Evolutionary conservation across 176 grass and related monocot genomes (phyloP).

Genomic region (Musa acuminata): DNA sequence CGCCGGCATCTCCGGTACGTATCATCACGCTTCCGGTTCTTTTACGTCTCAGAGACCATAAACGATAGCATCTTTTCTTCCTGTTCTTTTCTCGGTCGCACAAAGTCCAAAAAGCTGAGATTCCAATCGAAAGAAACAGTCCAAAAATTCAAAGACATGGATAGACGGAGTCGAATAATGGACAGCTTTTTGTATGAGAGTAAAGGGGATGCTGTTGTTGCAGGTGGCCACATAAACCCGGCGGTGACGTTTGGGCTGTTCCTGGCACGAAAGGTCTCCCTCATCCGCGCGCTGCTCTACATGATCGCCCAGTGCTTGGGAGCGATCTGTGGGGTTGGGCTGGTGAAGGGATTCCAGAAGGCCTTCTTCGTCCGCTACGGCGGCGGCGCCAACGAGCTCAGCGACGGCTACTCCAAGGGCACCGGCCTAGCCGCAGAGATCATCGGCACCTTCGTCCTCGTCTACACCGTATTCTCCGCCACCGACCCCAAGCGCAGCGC

Average conservation of each 20-base stretch:
- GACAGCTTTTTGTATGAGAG: too few species aligned
- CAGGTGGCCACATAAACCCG: conserved; percentile 83
- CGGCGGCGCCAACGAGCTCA: conserved; percentile 78
- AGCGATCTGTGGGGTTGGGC: conserved; percentile 80
- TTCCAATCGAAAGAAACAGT: too few species aligned
- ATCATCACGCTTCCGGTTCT: too few species aligned
- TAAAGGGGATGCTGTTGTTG: background rate
- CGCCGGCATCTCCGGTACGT: conserved; percentile 63
- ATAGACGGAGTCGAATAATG: too few species aligned
- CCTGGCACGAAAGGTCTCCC: conserved; percentile 85
- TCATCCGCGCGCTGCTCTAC: conserved; percentile 76
- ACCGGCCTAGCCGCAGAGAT: conserved; percentile 72
- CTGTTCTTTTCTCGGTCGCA: too few species aligned
- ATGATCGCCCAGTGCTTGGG: conserved; percentile 81
- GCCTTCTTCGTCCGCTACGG: conserved; percentile 60
- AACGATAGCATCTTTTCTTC: too few species aligned
- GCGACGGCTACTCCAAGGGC: conserved; percentile 54
- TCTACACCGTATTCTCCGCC: conserved; percentile 99
- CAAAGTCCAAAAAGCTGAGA: too few species aligned
- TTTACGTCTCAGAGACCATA: too few species aligned
- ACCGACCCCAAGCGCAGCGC: conserved; percentile 99
- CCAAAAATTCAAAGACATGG: too few species aligned
- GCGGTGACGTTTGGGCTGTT: conserved; percentile 86
- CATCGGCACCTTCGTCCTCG: conserved; percentile 91
- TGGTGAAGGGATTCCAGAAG: conserved; percentile 82